phyloP scores from a whole-genome alignment of 208 protist genomes.

The Wallacemonas sp. region DNA sequence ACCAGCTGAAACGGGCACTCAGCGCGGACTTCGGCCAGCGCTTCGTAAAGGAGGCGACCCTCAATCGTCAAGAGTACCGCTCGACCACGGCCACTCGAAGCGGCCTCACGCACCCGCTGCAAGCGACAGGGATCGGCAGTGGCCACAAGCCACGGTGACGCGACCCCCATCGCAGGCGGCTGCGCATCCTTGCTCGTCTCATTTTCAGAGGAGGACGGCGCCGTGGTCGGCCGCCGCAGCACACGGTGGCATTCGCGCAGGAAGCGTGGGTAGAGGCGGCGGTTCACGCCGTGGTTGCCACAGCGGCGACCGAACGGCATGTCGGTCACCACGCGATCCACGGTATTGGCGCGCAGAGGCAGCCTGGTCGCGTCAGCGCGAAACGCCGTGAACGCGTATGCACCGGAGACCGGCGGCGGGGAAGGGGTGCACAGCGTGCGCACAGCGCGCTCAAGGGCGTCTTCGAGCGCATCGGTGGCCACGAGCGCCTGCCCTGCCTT shows the following conservation, averaged over 20 bases:
- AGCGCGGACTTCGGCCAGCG: constrained; percentile 21
- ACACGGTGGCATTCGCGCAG: constrained; percentile 52
- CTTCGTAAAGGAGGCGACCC: constrained; percentile 34
- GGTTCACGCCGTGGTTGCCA: constrained; percentile 52
- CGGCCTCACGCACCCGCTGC: background rate
- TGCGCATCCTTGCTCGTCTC: background rate
- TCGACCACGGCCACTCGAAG: constrained; percentile 24
- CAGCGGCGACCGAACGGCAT: constrained; percentile 71
- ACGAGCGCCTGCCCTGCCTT: background rate
- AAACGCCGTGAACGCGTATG: constrained; percentile 17
- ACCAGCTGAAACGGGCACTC: constrained; percentile 39
- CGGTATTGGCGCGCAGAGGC: constrained; percentile 32
- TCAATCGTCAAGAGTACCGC: constrained; percentile 62
- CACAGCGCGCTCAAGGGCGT: background rate
- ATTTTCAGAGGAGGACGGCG: no score
- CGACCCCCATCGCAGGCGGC: background rate
- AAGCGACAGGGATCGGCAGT: background rate
- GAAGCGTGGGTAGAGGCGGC: constrained; percentile 45
- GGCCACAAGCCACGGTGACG: background rate
- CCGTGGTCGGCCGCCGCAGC: constrained; percentile 8
- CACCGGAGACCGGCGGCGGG: background rate
- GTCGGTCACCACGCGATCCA: constrained; percentile 66
- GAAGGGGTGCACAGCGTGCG: background rate
- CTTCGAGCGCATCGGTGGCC: background rate
- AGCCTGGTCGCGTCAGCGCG: constrained; percentile 39